Evolutionary conservation across 441 rosid species (phyloP), one percentile per base, ranked within the genome.

Genomic region (California macrophylla): DNA sequence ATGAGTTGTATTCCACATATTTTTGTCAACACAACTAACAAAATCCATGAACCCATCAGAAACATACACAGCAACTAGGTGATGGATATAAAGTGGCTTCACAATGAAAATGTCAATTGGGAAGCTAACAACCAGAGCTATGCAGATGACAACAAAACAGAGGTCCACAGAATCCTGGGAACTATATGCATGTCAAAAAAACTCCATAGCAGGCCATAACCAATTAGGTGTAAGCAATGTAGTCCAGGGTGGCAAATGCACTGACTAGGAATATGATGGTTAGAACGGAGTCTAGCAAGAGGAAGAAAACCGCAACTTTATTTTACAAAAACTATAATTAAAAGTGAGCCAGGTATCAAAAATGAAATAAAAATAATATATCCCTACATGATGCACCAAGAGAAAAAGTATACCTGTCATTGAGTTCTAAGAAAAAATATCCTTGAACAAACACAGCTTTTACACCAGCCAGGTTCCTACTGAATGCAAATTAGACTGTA

Each of bases 391-490:
- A 50, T 60, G 21, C 32, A 25, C 34, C 32, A 60, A 60, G 64
- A 25, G 56, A 21, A 47, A 47, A 47, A 47, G 56, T 16, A 47
- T 47, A 2, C 1, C 56, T 47, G 56, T n/a, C 56, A 47, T 47
- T 3, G 4, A n/a, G 56, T 47, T 16, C 21, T 16, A 47, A 45
- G 50, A 45, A 42, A 42, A 42, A 15, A 12, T 12, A 42, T 42
- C 18, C 52, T 42, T 15, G 18, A 15, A 42, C 18, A 24, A 58
- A 58, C 23, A 26, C 26, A 58, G 64, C 64, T 26, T 24, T 58
- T 23, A 58, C 28, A 69, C 26, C 7, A 36, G 6, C 42, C 69
- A 58, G 69, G 62, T 60, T 70, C 66, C 13, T 15, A 32, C 18
- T 2, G 24, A 63, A 77, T n/a, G 61, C 15, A 66, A 40, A 54